A percentile compares a stretch with the other conserved stretches of the same genome.
Conservation (phyloP, 495 filamentous ascomycete species). For the Hypomontagnella monticulosa region DNA sequence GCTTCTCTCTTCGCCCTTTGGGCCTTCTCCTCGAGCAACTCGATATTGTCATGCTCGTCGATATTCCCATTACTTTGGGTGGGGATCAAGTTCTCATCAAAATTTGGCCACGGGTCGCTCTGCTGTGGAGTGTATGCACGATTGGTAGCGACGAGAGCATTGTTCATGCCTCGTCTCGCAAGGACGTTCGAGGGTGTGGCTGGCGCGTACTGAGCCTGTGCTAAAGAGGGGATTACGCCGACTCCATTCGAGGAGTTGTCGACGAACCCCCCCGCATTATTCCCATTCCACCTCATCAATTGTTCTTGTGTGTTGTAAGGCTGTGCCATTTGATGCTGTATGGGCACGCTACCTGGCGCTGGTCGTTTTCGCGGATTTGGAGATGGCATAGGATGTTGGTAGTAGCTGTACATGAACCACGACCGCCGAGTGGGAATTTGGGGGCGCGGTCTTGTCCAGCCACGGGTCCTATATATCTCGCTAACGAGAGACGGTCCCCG, state of each 20-base stretch:
- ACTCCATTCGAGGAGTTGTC: constrained; percentile 47
- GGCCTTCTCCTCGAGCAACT: constrained; percentile 79
- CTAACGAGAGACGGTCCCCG: not conserved
- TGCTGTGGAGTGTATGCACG: constrained; percentile 55
- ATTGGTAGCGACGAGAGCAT: constrained; percentile 65
- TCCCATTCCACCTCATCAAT: constrained; percentile 54
- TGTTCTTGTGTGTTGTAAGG: constrained; percentile 52
- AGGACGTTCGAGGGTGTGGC: constrained; percentile 68
- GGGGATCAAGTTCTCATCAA: constrained; percentile 54
- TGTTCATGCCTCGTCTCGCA: constrained; percentile 70
- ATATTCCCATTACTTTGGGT: constrained; percentile 49
- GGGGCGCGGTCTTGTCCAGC: constrained; percentile 13
- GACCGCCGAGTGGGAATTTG: constrained; percentile 2
- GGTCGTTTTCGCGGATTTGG: constrained; percentile 75
- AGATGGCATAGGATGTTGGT: constrained; percentile 53
- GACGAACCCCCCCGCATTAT: constrained; percentile 45
- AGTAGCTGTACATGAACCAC: constrained; percentile 48
- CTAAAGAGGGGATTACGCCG: constrained; percentile 54
- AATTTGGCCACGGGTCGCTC: constrained; percentile 57
- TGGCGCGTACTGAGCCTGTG: constrained; percentile 53
- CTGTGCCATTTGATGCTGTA: constrained; percentile 59
- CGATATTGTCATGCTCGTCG: constrained; percentile 74
- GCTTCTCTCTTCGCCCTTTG: constrained; percentile 81
- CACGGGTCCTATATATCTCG: constrained; percentile 7
- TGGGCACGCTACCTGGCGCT: constrained; percentile 70